Conservation (phyloP, 129 eudicot species). For the Flaveria sonorensis region DNA sequence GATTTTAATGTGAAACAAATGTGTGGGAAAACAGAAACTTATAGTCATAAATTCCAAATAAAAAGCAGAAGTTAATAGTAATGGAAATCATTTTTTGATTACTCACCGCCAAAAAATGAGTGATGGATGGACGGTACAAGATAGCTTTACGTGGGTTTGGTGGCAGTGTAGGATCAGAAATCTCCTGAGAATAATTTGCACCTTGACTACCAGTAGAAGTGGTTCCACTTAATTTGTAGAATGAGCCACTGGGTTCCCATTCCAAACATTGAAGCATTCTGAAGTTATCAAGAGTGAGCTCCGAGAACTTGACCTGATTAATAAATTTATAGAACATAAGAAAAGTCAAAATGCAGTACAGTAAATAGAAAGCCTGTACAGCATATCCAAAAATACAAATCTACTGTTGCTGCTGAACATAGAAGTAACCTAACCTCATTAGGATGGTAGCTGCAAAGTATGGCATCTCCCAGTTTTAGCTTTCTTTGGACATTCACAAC, state of each 20-base stretch:
- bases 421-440: slow-evolving; percentile 62
- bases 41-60: not conserved
- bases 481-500: slow-evolving; percentile 57
- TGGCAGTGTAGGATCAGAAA: slow-evolving; percentile 93
- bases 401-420: slow-evolving; percentile 18
- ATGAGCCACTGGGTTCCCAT: slow-evolving; percentile 97
- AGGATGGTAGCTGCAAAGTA: slow-evolving; percentile 84
- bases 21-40: not conserved
- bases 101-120: slow-evolving; percentile 95
- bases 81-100: slow-evolving; percentile 8
- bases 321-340: slow-evolving; percentile 11
- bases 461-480: slow-evolving; percentile 71
- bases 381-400: not conserved
- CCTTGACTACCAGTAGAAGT: slow-evolving; percentile 51
- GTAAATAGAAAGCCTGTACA: not conserved
- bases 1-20: slow-evolving; percentile 6
- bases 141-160: slow-evolving; percentile 93
- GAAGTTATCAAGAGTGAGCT: slow-evolving; percentile 83
- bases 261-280: slow-evolving; percentile 94
- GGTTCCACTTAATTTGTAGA: slow-evolving; percentile 61
- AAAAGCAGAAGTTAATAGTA: not conserved
- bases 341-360: slow-evolving; percentile 4
- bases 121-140: slow-evolving; percentile 81
- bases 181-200: slow-evolving; percentile 60
- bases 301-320: slow-evolving; percentile 82